These are phyloP conservation scores for Zygoascus sp. DNA, from an alignment of 1,139 yeast species.

Conservation along the genomic window DNA sequence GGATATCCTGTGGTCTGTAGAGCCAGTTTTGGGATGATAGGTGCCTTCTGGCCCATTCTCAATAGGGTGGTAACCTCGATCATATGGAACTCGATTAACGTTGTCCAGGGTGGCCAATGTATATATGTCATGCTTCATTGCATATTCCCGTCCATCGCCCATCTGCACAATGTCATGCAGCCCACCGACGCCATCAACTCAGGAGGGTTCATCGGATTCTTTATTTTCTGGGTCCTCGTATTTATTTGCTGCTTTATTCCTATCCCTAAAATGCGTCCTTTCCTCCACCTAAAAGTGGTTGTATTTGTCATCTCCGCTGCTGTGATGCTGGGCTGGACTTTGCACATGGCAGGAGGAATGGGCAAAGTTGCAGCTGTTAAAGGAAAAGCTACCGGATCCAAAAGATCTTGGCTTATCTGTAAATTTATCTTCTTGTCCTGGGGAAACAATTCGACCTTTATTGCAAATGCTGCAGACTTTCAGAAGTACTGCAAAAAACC, in stretches of 20 bases:
- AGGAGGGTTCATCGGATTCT: slow-evolving; percentile 58
- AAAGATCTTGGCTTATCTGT: slow-evolving; percentile 67
- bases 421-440: slow-evolving; percentile 63
- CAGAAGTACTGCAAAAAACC: slow-evolving; percentile 63
- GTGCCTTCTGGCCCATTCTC: slow-evolving; percentile 73
- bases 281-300: slow-evolving; percentile 66
- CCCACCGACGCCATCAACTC: slow-evolving; percentile 48
- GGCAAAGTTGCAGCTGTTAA: slow-evolving; percentile 34
- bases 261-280: slow-evolving; percentile 67
- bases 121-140: slow-evolving; percentile 64
- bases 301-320: slow-evolving; percentile 71
- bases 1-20: slow-evolving; percentile 75
- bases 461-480: slow-evolving; percentile 76
- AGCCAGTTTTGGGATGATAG: slow-evolving; percentile 71
- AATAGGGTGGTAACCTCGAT: slow-evolving; percentile 79
- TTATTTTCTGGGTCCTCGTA: slow-evolving; percentile 67
- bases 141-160: slow-evolving; percentile 59
- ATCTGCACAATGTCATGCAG: slow-evolving; percentile 48
- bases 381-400: slow-evolving; percentile 42
- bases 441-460: slow-evolving; percentile 73
- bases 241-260: slow-evolving; percentile 67
- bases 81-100: slow-evolving; percentile 78
- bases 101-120: slow-evolving; percentile 75
- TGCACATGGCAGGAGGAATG: slow-evolving; percentile 58
- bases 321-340: slow-evolving; percentile 67